Percentiles rank a stretch among this genome's conserved stretches.
phyloP scores from a whole-genome alignment of 2,329 filamentous ascomycete species.

The Diplodia scrobiculata region DNA sequence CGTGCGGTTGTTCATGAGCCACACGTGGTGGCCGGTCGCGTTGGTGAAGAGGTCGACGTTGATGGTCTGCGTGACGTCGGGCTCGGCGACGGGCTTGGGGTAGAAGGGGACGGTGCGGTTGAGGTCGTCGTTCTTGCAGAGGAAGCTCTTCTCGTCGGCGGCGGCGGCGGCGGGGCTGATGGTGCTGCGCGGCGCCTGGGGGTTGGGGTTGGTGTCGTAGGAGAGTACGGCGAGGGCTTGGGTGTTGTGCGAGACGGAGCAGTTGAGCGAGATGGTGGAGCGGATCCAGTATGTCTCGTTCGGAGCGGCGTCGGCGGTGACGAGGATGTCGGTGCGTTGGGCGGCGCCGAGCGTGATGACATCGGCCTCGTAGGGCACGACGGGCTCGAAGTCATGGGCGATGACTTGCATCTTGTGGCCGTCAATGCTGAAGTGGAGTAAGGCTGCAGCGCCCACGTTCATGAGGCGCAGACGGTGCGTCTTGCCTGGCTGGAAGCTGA shows the following conservation, averaged over 20 bases:
- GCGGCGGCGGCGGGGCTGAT: no score
- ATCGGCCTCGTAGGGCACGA: constrained; percentile 46
- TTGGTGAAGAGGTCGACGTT: no score
- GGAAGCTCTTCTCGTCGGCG: no score
- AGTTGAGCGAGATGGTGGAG: constrained; percentile 22
- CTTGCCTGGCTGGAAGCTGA: constrained; percentile 46
- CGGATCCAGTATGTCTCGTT: constrained; percentile 44
- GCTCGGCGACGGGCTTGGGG: no score
- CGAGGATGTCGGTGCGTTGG: constrained; percentile 47
- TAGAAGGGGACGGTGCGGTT: no score
- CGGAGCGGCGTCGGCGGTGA: constrained; percentile 40
- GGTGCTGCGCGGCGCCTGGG: no score
- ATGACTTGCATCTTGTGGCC: constrained; percentile 49
- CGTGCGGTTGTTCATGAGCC: no score
- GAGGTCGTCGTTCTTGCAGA: no score
- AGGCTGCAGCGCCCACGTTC: constrained; percentile 46
- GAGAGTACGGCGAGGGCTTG: background rate
- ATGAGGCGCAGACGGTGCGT: constrained; percentile 49
- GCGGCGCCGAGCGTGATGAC: constrained; percentile 42
- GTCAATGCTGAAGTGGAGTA: constrained; percentile 50
- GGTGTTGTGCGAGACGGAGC: background rate
- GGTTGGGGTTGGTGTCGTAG: no score
- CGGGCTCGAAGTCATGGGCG: constrained; percentile 48
- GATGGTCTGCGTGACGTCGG: no score
- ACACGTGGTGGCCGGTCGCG: no score